Conservation (phyloP, 352 stramenopile species). For the Phytopythium sindhum region DNA sequence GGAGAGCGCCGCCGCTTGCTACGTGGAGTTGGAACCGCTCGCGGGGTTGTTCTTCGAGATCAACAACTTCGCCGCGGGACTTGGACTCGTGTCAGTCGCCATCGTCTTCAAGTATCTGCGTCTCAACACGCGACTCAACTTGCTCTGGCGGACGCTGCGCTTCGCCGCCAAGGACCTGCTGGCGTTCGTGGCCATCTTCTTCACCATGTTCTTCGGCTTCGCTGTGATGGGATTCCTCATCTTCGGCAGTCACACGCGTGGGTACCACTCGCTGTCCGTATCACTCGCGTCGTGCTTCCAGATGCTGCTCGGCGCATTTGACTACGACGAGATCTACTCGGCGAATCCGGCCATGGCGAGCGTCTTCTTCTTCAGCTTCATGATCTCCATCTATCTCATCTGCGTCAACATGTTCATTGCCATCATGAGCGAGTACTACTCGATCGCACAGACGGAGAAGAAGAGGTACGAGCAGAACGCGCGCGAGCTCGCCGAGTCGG, state of each 20-base stretch:
- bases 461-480: slow-evolving; percentile 53
- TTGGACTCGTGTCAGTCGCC: slow-evolving; percentile 63
- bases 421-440: slow-evolving; percentile 86
- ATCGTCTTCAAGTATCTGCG: slow-evolving; percentile 86
- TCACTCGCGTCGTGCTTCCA: slow-evolving; percentile 79
- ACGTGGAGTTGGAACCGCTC: slow-evolving; percentile 51
- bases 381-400: slow-evolving; percentile 79
- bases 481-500: slow-evolving; percentile 21
- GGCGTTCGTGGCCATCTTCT: slow-evolving; percentile 78
- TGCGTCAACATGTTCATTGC: slow-evolving; percentile 86
- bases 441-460: slow-evolving; percentile 65
- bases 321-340: slow-evolving; percentile 67
- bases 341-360: slow-evolving; percentile 68
- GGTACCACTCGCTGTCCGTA: slow-evolving; percentile 69
- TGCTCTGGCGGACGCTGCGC: slow-evolving; percentile 76
- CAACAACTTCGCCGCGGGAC: slow-evolving; percentile 52
- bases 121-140: slow-evolving; percentile 67
- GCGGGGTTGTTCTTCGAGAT: slow-evolving; percentile 44
- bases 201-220: slow-evolving; percentile 77
- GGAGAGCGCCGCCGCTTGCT: slow-evolving; percentile 40
- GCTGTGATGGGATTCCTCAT: slow-evolving; percentile 76
- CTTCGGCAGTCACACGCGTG: slow-evolving; percentile 57
- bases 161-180: slow-evolving; percentile 73
- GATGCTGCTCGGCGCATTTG: slow-evolving; percentile 77
- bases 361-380: slow-evolving; percentile 85